Evolutionary conservation across 805 yeast species (phyloP).

Genomic region (Metschnikowia similis): DNA sequence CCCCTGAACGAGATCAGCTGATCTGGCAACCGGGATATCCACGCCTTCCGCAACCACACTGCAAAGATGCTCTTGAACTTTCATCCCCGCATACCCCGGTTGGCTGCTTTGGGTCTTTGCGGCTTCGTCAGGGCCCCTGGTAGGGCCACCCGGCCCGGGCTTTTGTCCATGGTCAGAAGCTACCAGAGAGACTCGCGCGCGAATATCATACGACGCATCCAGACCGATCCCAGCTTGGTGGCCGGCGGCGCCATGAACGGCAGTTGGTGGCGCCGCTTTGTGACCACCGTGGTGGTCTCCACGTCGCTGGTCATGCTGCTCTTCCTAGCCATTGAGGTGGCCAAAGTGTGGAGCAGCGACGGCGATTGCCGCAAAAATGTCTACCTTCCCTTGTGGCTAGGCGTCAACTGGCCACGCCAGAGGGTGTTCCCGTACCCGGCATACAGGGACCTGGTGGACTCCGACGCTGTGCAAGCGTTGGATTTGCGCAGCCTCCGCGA

Average conservation of each 20-base stretch:
- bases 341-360: slow-evolving; percentile 10
- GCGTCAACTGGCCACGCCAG: slow-evolving; percentile 24
- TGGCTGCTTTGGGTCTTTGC: background rate
- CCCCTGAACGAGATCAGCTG: background rate
- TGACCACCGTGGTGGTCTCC: slow-evolving; percentile 19
- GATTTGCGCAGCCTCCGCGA: slow-evolving; percentile 14
- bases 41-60: background rate
- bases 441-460: slow-evolving; percentile 10
- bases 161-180: background rate
- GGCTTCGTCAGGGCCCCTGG: background rate
- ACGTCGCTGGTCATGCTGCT: slow-evolving; percentile 22
- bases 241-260: slow-evolving; percentile 1
- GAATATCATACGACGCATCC: slow-evolving; percentile 9
- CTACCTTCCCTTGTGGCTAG: slow-evolving; percentile 26
- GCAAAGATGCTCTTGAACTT: background rate
- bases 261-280: slow-evolving; percentile 20
- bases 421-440: slow-evolving; percentile 24
- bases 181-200: background rate
- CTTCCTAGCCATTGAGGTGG: slow-evolving; percentile 20
- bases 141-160: background rate
- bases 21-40: background rate
- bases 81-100: too few relatives aligned
- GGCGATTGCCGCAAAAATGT: slow-evolving; percentile 8
- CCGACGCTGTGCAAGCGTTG: background rate
- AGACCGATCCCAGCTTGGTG: slow-evolving; percentile 9